phyloP scores from a whole-genome alignment of 1,284 basidiomycete genomes.

The Kwoniella shivajii region DNA sequence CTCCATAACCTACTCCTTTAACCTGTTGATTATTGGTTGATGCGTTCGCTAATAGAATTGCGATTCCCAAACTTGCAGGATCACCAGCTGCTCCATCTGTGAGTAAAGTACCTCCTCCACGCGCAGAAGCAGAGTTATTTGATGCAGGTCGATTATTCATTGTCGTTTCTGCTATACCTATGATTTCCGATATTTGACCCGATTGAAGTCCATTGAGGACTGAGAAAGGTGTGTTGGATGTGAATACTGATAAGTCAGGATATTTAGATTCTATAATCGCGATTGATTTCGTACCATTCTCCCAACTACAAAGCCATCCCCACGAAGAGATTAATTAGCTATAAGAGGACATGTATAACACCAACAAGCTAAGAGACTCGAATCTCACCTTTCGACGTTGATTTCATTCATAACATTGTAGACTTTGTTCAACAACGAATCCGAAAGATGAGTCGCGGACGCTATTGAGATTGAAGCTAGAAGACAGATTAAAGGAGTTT shows the following conservation, averaged over 20 bases:
- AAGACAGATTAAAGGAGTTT: not conserved
- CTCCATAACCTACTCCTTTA: constrained; percentile 62
- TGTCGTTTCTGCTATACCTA: constrained; percentile 57
- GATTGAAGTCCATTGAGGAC: constrained; percentile 52
- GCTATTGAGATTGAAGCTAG: constrained; percentile 7
- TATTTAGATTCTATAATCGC: constrained; percentile 70
- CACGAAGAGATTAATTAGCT: not conserved
- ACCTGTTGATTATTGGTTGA: constrained; percentile 33
- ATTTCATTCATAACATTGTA: constrained; percentile 37
- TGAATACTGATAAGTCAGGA: constrained; percentile 66
- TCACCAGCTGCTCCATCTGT: constrained; percentile 70
- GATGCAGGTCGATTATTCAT: constrained; percentile 39
- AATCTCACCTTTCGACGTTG: constrained; percentile 27
- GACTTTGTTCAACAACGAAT: constrained; percentile 25
- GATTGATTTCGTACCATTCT: constrained; percentile 74
- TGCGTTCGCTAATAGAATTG: constrained; percentile 67
- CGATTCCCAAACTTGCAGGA: constrained; percentile 78
- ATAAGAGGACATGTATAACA: not conserved
- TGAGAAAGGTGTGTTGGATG: constrained; percentile 43
- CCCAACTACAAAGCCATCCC: constrained; percentile 76
- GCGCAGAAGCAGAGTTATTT: constrained; percentile 60
- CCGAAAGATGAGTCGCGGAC: constrained; percentile 24
- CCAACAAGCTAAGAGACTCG: not conserved
- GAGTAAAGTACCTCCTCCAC: constrained; percentile 56
- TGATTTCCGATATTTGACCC: constrained; percentile 59